Evolutionary conservation across 352 stramenopile species (phyloP), one percentile per base, ranked within the genome.

Genomic region (Halophytophthora polymorphica): DNA sequence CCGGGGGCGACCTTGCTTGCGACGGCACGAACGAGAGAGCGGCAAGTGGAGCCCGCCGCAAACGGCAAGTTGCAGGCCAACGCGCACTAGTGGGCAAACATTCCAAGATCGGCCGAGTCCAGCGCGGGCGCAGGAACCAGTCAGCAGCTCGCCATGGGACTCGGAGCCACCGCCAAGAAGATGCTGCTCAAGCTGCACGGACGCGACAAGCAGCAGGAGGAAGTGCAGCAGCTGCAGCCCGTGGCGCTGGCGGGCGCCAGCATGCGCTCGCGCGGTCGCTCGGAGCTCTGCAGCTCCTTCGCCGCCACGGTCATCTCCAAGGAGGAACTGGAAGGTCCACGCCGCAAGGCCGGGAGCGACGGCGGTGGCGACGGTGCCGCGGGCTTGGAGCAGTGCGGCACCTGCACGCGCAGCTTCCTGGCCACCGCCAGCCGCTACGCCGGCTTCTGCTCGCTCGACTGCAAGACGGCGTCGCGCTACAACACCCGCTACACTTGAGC

Each of bases 391-490:
- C 61, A 73, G 48, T 90, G 80, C 50, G 66, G 63, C 34, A 77
- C 74, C 62, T 90, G 80, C 44, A 64, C 65, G 34, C 77, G 80
- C 49, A 79, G 58, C 49, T 90, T 90, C 47, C 66, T 83, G 43
- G 58, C 42, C 3, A 55, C 53, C 22, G 67, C 77, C 23, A 88
- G 72, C 62, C 63, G 59, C 42, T 88, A 80, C 61, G 53, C 56
- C 23, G 58, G 68, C 55, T 85, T 82, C 47, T 90, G 80, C 58
- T 90, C 80, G 57, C 50, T 88, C 31, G 80, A 90, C 64, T 90
- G 80, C 69, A 90, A 84, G 65, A 87, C 80, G 22, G 73, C 77
- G 18, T 74, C 80, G 54, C 58, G 81, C 42, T 81, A 83, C 51
- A 71, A 54, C 52, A 55, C 69, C 58, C 58, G 59, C 14, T 34